Conservation (phyloP, 2,329 filamentous ascomycete genomes). For the Apiospora koreana region DNA sequence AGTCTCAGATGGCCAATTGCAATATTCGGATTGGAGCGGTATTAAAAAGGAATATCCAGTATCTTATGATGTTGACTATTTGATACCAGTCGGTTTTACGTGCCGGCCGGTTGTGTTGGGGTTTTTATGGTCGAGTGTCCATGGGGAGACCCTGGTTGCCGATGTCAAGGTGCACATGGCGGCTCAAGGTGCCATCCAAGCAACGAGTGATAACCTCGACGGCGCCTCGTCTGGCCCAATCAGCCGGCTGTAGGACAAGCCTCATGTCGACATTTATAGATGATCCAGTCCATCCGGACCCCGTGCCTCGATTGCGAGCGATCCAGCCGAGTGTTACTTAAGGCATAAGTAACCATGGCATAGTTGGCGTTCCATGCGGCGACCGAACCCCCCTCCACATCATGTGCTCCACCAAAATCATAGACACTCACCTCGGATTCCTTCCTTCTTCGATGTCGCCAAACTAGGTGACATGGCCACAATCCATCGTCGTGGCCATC, state of each 20-base stretch:
- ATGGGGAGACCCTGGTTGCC: not conserved
- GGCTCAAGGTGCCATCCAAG: not conserved
- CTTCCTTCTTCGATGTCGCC: conserved; percentile 7
- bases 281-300: not conserved
- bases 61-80: not conserved
- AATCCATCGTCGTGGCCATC: not conserved
- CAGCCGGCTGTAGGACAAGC: conserved; percentile 3
- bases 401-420: conserved; percentile 12
- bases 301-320: not conserved
- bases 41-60: not conserved
- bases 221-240: not conserved
- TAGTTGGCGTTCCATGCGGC: conserved; percentile 7
- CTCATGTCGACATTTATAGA: not conserved
- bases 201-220: not conserved
- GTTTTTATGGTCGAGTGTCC: conserved; percentile 8
- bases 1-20: not conserved
- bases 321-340: not conserved
- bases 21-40: too few relatives aligned
- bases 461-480: not conserved
- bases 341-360: not conserved
- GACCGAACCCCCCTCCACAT: conserved; percentile 11
- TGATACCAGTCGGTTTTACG: not conserved
- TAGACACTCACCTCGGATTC: conserved; percentile 2
- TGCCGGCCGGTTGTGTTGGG: not conserved
- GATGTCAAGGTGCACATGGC: conserved; percentile 11